Evolutionary conservation across 345 rosid species (phyloP).

Genomic region (Dipteronia dyeriana): DNA sequence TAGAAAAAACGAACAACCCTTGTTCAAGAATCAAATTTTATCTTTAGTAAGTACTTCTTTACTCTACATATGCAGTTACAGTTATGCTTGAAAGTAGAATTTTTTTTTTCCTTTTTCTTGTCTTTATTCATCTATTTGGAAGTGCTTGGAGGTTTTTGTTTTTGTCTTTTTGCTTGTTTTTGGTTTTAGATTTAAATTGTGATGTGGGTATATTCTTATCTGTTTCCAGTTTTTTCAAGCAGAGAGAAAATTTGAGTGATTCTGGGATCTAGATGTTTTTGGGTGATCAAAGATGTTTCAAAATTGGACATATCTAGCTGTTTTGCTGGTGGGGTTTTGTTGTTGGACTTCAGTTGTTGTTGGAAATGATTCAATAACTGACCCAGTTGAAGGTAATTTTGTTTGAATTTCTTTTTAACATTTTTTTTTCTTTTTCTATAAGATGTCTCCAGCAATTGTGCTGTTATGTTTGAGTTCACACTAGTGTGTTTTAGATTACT

Average conservation of each 20-base stretch:
- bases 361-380: conserved; percentile 39
- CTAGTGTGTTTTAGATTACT: not conserved
- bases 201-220: not conserved
- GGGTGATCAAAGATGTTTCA: conserved; percentile 24
- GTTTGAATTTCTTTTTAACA: not conserved
- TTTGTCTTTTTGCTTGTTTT: not conserved
- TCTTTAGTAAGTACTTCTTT: not conserved
- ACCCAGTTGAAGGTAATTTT: conserved; percentile 67
- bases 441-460: not conserved
- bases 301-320: conserved; percentile 29
- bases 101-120: not conserved
- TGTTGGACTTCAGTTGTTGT: conserved; percentile 40
- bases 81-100: not conserved
- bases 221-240: not conserved
- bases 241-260: not conserved
- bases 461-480: not conserved
- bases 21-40: not conserved
- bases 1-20: not conserved
- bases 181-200: not conserved
- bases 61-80: too few relatives aligned
- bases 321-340: conserved; percentile 35
- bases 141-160: not conserved
- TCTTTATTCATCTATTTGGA: not conserved
- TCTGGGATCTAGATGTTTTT: not conserved
- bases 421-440: not conserved